These are phyloP conservation scores for Trichophyton benhamiae DNA, from an alignment of 2,329 filamentous ascomycete genomes.

Conservation along the genomic window DNA sequence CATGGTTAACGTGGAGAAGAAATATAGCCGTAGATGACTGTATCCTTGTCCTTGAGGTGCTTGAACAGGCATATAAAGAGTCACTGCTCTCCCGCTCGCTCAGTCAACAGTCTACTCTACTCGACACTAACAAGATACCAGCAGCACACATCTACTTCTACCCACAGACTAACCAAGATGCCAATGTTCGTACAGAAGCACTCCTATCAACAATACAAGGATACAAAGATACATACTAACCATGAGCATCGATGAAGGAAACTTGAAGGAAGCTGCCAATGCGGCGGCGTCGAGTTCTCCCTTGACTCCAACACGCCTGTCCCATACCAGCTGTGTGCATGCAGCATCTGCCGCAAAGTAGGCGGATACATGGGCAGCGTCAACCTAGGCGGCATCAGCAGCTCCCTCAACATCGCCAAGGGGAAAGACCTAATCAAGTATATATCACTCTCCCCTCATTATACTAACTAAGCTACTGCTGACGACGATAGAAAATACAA, in stretches of 20 bases:
- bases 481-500: conserved; percentile 31
- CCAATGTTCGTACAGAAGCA: conserved; percentile 17
- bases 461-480: not conserved
- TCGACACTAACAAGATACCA: not conserved
- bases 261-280: conserved; percentile 40
- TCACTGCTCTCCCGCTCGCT: not conserved
- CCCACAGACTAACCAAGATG: conserved; percentile 9
- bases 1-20: not conserved
- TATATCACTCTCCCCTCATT: conserved; percentile 15
- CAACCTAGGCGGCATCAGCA: conserved; percentile 36
- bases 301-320: conserved; percentile 37
- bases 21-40: not conserved
- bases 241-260: conserved; percentile 22
- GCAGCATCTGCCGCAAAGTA: conserved; percentile 39
- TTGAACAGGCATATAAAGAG: not conserved
- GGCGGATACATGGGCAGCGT: conserved; percentile 35
- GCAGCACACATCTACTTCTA: not conserved
- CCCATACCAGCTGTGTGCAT: conserved; percentile 39
- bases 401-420: conserved; percentile 31
- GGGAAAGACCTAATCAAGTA: conserved; percentile 37
- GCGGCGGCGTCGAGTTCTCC: conserved; percentile 36
- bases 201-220: no score
- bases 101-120: not conserved
- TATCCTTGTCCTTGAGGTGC: not conserved
- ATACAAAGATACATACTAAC: no score